A percentile compares a stretch with the other conserved stretches of the same genome.
Evolutionary conservation across 148 eudicot species (phyloP).

Genomic region (Gaultheria prostrata): DNA sequence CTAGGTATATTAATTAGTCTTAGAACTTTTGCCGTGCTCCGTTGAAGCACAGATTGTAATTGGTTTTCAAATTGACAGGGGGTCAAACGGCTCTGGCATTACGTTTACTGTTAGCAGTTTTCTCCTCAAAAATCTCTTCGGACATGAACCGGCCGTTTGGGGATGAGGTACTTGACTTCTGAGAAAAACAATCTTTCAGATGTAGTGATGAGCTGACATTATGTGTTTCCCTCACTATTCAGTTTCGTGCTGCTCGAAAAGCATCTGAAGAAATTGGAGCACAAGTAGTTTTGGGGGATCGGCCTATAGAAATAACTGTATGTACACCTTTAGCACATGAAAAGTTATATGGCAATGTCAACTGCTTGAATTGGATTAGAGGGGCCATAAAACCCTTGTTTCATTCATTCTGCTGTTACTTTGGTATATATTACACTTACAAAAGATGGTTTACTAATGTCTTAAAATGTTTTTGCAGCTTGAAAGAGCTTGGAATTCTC

Average conservation of each 20-base stretch:
- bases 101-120: slow-evolving; percentile 67
- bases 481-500: slow-evolving; percentile 91
- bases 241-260: slow-evolving; percentile 92
- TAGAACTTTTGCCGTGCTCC: background rate
- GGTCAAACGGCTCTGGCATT: slow-evolving; percentile 94
- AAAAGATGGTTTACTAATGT: background rate
- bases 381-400: background rate
- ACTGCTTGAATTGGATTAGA: background rate
- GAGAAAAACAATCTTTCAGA: background rate
- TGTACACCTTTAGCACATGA: slow-evolving; percentile 19
- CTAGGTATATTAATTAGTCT: slow-evolving; percentile 47
- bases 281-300: slow-evolving; percentile 92
- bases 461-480: slow-evolving; percentile 49
- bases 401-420: background rate
- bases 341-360: background rate
- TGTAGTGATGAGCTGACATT: background rate
- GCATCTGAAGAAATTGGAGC: slow-evolving; percentile 89
- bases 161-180: slow-evolving; percentile 59
- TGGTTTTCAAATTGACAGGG: slow-evolving; percentile 38
- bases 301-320: slow-evolving; percentile 93
- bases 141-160: slow-evolving; percentile 79
- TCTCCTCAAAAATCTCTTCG: slow-evolving; percentile 80
- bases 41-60: background rate
- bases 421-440: background rate
- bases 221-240: slow-evolving; percentile 15